Percentiles rank a stretch among this genome's conserved stretches.
phyloP scores from a whole-genome alignment of 805 yeast species.

The Yamadazyma takamatsuzukensis region DNA sequence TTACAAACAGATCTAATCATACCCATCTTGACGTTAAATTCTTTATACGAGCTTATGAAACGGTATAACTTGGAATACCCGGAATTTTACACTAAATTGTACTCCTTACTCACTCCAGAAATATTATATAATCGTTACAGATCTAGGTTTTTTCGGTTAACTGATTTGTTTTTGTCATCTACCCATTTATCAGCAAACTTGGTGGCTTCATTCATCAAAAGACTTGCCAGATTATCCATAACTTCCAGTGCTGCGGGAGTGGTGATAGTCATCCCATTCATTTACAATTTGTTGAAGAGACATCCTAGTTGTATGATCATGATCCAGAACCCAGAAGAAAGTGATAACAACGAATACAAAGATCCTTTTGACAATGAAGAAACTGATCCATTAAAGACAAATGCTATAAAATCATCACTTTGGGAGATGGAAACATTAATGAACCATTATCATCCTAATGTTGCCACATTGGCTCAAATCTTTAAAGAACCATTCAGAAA shows the following conservation, averaged over 20 bases:
- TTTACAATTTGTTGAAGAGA: constrained; percentile 81
- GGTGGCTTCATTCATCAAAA: constrained; percentile 86
- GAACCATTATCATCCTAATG: constrained; percentile 91
- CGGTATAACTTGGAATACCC: constrained; percentile 86
- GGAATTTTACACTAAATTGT: constrained; percentile 77
- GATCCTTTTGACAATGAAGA: constrained; percentile 72
- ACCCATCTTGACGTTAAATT: constrained; percentile 79
- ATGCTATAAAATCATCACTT: constrained; percentile 78
- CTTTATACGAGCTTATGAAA: constrained; percentile 81
- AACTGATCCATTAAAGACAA: constrained; percentile 69
- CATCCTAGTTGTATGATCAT: constrained; percentile 94
- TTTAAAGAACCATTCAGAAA: constrained; percentile 88
- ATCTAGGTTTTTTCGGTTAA: constrained; percentile 81
- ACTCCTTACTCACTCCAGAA: constrained; percentile 72
- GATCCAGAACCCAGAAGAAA: constrained; percentile 54
- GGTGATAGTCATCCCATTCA: constrained; percentile 83
- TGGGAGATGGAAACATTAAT: constrained; percentile 87
- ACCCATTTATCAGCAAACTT: constrained; percentile 81
- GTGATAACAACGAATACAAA: constrained; percentile 18
- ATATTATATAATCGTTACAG: constrained; percentile 75
- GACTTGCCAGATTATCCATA: constrained; percentile 68
- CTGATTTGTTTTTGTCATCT: constrained; percentile 81
- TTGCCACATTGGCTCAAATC: constrained; percentile 85
- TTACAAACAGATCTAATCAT: constrained; percentile 42
- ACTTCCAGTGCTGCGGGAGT: constrained; percentile 85